These are phyloP conservation scores for Ganoderma lingzhi DNA, from an alignment of 1,284 basidiomycete species.

Conservation along the genomic window DNA sequence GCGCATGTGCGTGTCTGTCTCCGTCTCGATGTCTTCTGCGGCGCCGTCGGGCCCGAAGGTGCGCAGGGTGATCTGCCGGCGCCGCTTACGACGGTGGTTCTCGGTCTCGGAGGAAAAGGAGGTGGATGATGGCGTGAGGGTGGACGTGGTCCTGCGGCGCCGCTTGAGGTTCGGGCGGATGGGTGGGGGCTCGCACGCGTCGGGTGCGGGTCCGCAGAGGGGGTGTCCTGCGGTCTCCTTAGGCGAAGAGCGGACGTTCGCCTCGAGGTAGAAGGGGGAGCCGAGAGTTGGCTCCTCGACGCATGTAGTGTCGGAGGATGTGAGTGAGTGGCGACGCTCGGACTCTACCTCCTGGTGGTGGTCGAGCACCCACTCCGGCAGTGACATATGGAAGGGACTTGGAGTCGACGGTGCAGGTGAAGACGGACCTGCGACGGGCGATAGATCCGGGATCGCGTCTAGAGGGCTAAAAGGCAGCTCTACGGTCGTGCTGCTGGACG, in stretches of 20 bases:
- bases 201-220: neutral
- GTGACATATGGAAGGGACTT: neutral
- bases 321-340: neutral
- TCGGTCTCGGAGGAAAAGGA: neutral
- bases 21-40: neutral
- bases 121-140: neutral
- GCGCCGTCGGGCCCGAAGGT: neutral
- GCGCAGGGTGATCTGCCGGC: neutral
- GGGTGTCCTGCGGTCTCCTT: neutral
- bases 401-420: neutral
- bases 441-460: no score
- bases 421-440: neutral
- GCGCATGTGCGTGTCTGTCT: neutral
- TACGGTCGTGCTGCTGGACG: neutral
- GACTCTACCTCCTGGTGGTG: neutral
- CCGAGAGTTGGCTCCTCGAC: constrained; percentile 1
- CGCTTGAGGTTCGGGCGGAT: neutral
- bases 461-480: neutral
- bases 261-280: neutral
- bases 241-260: neutral
- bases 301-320: constrained; percentile 12
- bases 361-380: no score
- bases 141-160: neutral
- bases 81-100: neutral
- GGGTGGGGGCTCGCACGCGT: neutral